phyloP scores from a whole-genome alignment of 2,329 filamentous ascomycete species.

The Taxawa tesnikishii region DNA sequence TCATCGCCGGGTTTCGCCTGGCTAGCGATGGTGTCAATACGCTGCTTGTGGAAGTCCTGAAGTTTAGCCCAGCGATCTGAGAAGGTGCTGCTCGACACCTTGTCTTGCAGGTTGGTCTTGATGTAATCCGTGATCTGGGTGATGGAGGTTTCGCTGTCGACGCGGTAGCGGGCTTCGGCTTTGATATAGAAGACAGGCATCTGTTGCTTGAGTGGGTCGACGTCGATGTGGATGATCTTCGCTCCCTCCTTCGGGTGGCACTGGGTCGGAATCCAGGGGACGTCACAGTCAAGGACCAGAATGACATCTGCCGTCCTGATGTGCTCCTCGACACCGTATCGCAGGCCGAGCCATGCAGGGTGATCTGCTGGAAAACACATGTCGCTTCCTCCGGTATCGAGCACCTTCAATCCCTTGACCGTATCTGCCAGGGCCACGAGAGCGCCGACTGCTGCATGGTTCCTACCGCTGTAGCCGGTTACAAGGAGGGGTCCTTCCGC shows the following conservation, averaged over 20 bases:
- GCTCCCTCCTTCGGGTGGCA: slow-evolving; percentile 45
- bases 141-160: slow-evolving; percentile 43
- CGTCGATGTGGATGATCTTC: slow-evolving; percentile 53
- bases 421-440: slow-evolving; percentile 56
- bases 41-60: slow-evolving; percentile 44
- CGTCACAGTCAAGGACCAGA: slow-evolving; percentile 75
- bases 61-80: slow-evolving; percentile 41
- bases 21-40: slow-evolving; percentile 47
- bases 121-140: slow-evolving; percentile 58
- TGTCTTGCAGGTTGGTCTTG: slow-evolving; percentile 30
- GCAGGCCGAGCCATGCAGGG: slow-evolving; percentile 46
- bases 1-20: slow-evolving; percentile 46
- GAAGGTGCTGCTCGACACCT: slow-evolving; percentile 28
- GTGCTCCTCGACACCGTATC: slow-evolving; percentile 60
- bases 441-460: slow-evolving; percentile 48
- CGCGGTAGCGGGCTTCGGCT: slow-evolving; percentile 38
- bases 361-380: slow-evolving; percentile 71
- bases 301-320: slow-evolving; percentile 75
- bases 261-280: slow-evolving; percentile 83
- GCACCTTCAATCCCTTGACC: slow-evolving; percentile 55
- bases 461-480: slow-evolving; percentile 59
- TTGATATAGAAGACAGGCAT: slow-evolving; percentile 48
- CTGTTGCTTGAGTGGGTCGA: slow-evolving; percentile 53
- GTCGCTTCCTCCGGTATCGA: slow-evolving; percentile 67
- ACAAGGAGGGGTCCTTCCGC: slow-evolving; percentile 58